Base-by-base conservation (phyloP, 805 yeast species). In the Saccharomyces paradoxus region DNA sequence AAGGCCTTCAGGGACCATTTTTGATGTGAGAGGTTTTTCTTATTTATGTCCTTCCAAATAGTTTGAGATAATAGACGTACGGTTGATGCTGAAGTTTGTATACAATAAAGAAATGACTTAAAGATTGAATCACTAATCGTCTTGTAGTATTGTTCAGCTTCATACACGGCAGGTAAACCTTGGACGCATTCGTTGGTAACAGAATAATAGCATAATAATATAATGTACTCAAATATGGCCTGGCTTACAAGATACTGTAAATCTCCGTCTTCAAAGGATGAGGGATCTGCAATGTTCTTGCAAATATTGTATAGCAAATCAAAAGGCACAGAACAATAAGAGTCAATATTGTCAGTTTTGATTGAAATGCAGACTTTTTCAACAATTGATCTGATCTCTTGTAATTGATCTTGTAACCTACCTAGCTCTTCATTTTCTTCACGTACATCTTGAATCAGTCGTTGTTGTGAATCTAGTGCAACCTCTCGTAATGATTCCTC, bases 161-260 rank as follows among this genome's bases (percentile, higher is more conserved):
- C 65, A n/a, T 58, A 55, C 3, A 58, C 53, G n/a, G 26, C 32
- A 6, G 65, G 63, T 21, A 67, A 48, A 28, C 47, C 51, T 12
- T 52, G 48, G 10, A 67, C 50, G 2, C 60, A 57, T 14, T 58
- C 59, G 26, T 58, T 60, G 4, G 61, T 57, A 2, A 62, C 27
- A 10, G 57, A 48, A 50, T 65, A 61, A 49, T 63, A 66, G 48
- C 67, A 63, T 9, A 65, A 46, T 13, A 63, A 52, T 3, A 60
- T 41, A 8, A 58, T 55, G 54, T 63, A 66, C 29, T 57, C 52
- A 22, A 47, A 50, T 24, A 60, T 48, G 28, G 53, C 26, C 31
- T 49, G 31, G 10, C 53, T 56, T 3, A 56, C 50, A 14, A 53
- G 53, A 17, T 37, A n/a, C 29, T 49, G 53, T 26, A 49, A 49